Base-by-base conservation (phyloP, 1,284 basidiomycete genomes). In the Fereydounia khargensis region DNA sequence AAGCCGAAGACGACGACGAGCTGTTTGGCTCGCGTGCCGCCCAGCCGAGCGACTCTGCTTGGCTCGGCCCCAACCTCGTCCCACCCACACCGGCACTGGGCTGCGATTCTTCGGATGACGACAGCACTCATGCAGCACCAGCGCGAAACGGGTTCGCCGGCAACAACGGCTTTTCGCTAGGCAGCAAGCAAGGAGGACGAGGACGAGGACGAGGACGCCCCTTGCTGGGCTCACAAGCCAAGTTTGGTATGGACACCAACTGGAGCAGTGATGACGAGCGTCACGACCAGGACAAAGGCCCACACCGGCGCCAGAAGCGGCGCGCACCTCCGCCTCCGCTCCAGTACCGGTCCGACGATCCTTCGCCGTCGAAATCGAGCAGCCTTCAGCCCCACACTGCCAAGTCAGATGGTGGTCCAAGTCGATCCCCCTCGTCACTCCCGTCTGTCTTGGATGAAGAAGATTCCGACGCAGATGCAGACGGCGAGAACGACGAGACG, bases 211-310 rank as follows among this genome's bases (percentile, higher is more conserved):
- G 8, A 27, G 14, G 25, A 14, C 25, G 25, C 25, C 25, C n/a
- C n/a, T n/a, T n/a, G n/a, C n/a, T n/a, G n/a, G n/a, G n/a, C n/a
- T n/a, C n/a, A n/a, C n/a, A n/a, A n/a, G n/a, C n/a, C n/a, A n/a
- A n/a, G n/a, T n/a, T n/a, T n/a, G n/a, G 42, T 3, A 38, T 60
- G n/a, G 47, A 60, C 14, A 47, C 51, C 19, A 60, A 55, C 13
- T 60, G 57, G 57, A 60, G 57, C 28, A 51, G 57, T 2, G 57
- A 60, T 37, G 51, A 60, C 20, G 57, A 60, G n/a, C 51, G 54
- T 17, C 47, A 50, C 1, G 39, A 39, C 39, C 47, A 51, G 32
- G 41, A 54, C 36, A 51, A 61, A 53, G 37, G 46, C 52, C 9
- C 10, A 17, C 9, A n/a, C 18, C 5, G 23, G 14, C 13, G 37